These are phyloP conservation scores for Mucor saturninus DNA, from an alignment of 371 early-diverging fungal species.

Conservation along the genomic window DNA sequence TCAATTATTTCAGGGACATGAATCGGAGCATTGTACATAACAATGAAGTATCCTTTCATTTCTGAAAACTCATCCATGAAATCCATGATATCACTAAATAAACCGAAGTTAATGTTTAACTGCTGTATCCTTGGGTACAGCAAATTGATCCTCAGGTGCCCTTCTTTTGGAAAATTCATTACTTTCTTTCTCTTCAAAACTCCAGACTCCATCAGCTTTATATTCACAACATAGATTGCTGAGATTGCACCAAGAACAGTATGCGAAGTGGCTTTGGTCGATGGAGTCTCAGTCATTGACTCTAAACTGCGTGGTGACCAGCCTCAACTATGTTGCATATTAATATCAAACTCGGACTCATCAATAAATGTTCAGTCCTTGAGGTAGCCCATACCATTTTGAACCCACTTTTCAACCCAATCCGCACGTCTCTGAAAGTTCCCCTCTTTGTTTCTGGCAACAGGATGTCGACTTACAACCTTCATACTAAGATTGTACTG, in stretches of 20 bases:
- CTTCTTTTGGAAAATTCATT: background rate
- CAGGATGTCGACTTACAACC: conserved; percentile 8
- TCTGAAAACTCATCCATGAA: conserved; percentile 7
- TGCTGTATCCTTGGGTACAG: conserved; percentile 17
- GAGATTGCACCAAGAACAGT: conserved; percentile 18
- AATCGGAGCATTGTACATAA: conserved; percentile 9
- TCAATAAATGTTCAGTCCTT: too few species aligned
- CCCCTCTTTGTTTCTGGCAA: conserved; percentile 7
- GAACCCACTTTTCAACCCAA: too few species aligned
- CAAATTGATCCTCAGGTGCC: conserved; percentile 9
- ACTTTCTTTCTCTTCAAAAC: conserved; percentile 8
- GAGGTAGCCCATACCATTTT: too few species aligned
- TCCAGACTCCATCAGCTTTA: conserved; percentile 7
- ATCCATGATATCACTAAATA: background rate
- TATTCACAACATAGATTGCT: conserved; percentile 6
- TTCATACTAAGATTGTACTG: conserved; percentile 16
- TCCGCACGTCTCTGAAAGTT: background rate
- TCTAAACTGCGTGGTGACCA: background rate
- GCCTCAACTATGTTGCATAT: background rate
- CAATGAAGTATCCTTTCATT: background rate
- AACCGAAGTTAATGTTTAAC: conserved; percentile 15
- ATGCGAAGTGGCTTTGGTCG: conserved; percentile 3
- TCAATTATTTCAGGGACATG: background rate
- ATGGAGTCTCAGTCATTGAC: conserved; percentile 1
- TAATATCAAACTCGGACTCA: conserved; percentile 12